phyloP scores from a whole-genome alignment of 176 grass and related monocot genomes.

The Puya raimondii region DNA sequence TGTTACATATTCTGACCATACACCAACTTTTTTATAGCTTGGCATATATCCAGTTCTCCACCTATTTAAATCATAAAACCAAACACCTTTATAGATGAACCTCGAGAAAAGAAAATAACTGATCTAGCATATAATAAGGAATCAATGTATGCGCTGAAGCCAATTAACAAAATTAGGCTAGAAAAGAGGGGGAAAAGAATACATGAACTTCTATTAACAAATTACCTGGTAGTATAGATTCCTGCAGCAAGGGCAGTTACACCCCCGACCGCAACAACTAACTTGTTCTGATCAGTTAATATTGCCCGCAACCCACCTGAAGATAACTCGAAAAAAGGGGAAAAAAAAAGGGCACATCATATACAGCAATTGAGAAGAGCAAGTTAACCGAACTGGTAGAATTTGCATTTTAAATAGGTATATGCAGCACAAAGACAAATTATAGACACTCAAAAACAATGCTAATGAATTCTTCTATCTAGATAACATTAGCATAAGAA shows the following conservation, averaged over 20 bases:
- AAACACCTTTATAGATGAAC: too few relatives aligned
- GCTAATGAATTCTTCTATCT: too few relatives aligned
- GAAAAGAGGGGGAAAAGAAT: background rate
- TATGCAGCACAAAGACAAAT: too few relatives aligned
- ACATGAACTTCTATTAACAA: background rate
- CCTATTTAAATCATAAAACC: too few relatives aligned
- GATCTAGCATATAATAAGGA: too few relatives aligned
- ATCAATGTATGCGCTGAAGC: background rate
- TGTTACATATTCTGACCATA: too few relatives aligned
- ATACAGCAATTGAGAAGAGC: background rate
- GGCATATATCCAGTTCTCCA: too few relatives aligned
- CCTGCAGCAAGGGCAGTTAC: slow-evolving; percentile 77
- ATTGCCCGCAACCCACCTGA: slow-evolving; percentile 74
- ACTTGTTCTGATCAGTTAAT: slow-evolving; percentile 95
- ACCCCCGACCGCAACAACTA: slow-evolving; percentile 76
- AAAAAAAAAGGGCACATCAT: background rate
- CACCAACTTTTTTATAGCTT: too few relatives aligned
- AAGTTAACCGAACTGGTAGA: background rate
- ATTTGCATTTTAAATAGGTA: background rate
- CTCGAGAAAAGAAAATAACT: too few relatives aligned
- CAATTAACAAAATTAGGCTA: background rate
- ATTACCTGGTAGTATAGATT: slow-evolving; percentile 80
- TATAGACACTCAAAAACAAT: too few relatives aligned
- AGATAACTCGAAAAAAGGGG: background rate
- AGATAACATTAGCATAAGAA: too few relatives aligned